Conservation (phyloP, 768 basidiomycete species). For the Russula earlei region DNA sequence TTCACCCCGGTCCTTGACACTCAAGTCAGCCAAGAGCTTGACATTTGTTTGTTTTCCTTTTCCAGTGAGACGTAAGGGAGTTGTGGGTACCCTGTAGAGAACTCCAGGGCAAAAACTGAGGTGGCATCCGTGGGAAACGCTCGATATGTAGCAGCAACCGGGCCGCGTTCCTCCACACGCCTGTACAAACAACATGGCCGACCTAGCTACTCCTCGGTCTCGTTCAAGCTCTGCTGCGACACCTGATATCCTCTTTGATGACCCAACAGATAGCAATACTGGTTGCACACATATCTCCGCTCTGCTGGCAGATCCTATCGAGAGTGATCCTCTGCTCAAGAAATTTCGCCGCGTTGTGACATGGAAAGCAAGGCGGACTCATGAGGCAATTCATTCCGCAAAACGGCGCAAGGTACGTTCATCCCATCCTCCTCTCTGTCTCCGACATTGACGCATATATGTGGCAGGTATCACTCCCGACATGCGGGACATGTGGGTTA, state of each 20-base stretch:
- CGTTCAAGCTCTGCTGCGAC: constrained; percentile 9
- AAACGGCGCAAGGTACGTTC: constrained; percentile 58
- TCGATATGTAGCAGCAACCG: too few relatives aligned
- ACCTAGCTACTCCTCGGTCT: too few relatives aligned
- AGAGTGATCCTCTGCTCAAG: constrained; percentile 27
- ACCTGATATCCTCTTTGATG: constrained; percentile 10
- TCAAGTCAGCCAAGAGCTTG: too few relatives aligned
- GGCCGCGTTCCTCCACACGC: too few relatives aligned
- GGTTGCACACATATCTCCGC: constrained; percentile 36
- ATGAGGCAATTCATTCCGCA: constrained; percentile 38
- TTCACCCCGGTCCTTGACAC: too few relatives aligned
- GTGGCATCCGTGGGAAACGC: too few relatives aligned
- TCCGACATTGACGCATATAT: background rate
- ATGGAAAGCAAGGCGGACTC: constrained; percentile 43
- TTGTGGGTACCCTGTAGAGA: too few relatives aligned
- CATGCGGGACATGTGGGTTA: constrained; percentile 50
- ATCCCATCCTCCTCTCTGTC: too few relatives aligned
- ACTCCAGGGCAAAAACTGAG: too few relatives aligned
- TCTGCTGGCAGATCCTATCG: constrained; percentile 29
- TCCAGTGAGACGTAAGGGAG: too few relatives aligned
- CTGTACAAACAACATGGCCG: too few relatives aligned
- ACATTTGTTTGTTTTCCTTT: too few relatives aligned
- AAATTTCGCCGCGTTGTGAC: constrained; percentile 46
- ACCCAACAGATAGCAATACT: background rate
- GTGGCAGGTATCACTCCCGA: constrained; percentile 45